Percentiles rank a stretch among this genome's conserved stretches.
Evolutionary conservation across 2,329 filamentous ascomycete genomes (phyloP).

Genomic region (Colletotrichum acutatum): DNA sequence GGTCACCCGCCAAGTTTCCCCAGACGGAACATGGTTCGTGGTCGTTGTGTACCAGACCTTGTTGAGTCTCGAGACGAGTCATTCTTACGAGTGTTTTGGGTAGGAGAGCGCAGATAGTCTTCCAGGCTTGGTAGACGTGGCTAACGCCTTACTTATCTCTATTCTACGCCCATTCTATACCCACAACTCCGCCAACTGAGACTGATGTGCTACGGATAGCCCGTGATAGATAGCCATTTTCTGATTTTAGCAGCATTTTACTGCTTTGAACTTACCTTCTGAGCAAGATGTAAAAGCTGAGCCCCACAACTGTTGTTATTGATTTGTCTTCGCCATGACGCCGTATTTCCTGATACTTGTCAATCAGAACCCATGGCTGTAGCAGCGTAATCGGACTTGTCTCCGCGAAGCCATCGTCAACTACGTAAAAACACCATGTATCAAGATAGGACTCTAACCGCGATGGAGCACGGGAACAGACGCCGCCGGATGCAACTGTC

Average conservation of each 20-base stretch:
- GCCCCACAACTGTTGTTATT: neutral
- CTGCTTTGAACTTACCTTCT: neutral
- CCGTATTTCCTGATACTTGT: neutral
- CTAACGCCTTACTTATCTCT: constrained; percentile 17
- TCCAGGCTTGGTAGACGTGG: neutral
- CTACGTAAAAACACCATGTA: neutral
- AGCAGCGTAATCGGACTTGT: neutral
- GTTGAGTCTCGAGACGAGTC: neutral
- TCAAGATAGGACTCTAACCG: neutral
- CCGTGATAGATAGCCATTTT: neutral
- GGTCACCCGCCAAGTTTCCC: constrained; percentile 34
- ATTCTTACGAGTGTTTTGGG: neutral
- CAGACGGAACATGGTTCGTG: constrained; percentile 1
- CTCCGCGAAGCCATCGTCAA: neutral
- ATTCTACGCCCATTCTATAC: neutral
- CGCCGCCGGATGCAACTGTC: neutral
- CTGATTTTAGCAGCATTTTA: neutral
- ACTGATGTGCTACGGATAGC: neutral
- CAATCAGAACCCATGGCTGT: neutral
- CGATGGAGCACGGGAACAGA: neutral
- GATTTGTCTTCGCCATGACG: neutral
- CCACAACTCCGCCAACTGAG: neutral
- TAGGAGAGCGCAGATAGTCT: neutral
- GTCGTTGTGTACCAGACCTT: neutral
- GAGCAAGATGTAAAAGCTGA: neutral